Evolutionary conservation across 2,329 filamentous ascomycete species (phyloP).

Genomic region (Colletotrichum echinochloae): DNA sequence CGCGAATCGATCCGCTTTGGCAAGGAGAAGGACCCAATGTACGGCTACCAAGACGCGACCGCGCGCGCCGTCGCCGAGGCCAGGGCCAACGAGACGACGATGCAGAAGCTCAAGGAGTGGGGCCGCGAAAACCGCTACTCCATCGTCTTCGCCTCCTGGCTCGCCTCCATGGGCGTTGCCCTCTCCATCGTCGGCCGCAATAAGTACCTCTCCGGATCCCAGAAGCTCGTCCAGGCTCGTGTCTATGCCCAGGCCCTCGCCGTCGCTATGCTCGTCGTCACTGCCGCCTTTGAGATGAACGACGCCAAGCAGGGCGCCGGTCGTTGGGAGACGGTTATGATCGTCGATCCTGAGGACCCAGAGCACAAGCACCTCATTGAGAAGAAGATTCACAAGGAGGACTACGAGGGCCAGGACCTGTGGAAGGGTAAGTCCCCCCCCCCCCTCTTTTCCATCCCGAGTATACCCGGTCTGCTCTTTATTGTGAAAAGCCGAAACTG

Average conservation of each 20-base stretch:
- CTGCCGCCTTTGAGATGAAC: slow-evolving; percentile 81
- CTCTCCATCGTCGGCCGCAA: slow-evolving; percentile 83
- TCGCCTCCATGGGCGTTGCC: slow-evolving; percentile 81
- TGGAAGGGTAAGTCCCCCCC: slow-evolving; percentile 78
- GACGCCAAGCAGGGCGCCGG: slow-evolving; percentile 83
- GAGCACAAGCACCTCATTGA: slow-evolving; percentile 86
- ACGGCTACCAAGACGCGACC: slow-evolving; percentile 73
- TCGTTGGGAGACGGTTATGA: slow-evolving; percentile 86
- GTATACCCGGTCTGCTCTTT: background rate
- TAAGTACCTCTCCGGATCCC: slow-evolving; percentile 77
- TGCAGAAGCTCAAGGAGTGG: slow-evolving; percentile 76
- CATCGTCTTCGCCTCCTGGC: slow-evolving; percentile 86
- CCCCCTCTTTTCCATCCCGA: background rate
- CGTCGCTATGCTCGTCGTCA: slow-evolving; percentile 83
- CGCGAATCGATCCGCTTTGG: slow-evolving; percentile 75
- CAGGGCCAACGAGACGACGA: slow-evolving; percentile 65
- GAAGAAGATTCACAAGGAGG: slow-evolving; percentile 88
- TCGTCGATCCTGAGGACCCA: slow-evolving; percentile 84
- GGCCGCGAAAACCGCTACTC: slow-evolving; percentile 85
- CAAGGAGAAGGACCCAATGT: slow-evolving; percentile 73
- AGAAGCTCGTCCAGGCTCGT: slow-evolving; percentile 95
- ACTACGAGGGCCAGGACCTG: slow-evolving; percentile 89
- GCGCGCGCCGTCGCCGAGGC: slow-evolving; percentile 67
- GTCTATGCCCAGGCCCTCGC: slow-evolving; percentile 94
- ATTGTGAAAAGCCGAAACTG: background rate